Evolutionary conservation across 1,284 basidiomycete genomes (phyloP).

Genomic region (Puccinia sorghi): DNA sequence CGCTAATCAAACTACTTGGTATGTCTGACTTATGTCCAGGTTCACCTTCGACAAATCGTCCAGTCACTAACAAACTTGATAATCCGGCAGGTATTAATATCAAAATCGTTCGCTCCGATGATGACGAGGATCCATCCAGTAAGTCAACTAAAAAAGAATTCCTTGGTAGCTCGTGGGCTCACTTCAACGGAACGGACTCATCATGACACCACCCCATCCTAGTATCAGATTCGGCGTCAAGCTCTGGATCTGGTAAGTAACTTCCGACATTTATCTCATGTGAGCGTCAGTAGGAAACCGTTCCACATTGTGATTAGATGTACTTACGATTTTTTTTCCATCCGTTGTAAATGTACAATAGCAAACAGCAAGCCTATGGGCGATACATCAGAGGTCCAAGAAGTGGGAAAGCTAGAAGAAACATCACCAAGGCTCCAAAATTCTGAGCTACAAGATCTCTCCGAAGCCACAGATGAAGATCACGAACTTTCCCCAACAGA

Average conservation of each 20-base stretch:
- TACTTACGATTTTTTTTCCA: background rate
- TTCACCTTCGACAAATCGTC: background rate
- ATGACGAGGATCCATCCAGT: background rate
- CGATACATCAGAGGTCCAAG: background rate
- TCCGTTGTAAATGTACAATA: background rate
- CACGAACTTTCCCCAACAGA: background rate
- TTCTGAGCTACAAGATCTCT: background rate
- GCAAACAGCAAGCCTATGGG: background rate
- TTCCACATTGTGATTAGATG: background rate
- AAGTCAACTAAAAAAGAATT: background rate
- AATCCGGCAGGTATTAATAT: slow-evolving; percentile 22
- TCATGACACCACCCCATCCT: background rate
- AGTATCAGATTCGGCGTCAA: background rate
- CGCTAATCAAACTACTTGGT: slow-evolving; percentile 44
- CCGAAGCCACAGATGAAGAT: background rate
- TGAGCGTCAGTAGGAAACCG: background rate
- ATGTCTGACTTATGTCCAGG: background rate
- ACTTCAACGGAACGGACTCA: background rate
- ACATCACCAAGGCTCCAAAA: background rate
- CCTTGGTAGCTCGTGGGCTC: background rate
- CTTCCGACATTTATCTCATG: background rate
- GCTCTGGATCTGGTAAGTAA: background rate
- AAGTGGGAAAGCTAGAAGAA: too few relatives aligned
- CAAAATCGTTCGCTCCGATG: slow-evolving; percentile 21
- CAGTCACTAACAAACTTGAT: background rate